phyloP scores from a whole-genome alignment of 495 filamentous ascomycete genomes.

The Neurospora cerealis region DNA sequence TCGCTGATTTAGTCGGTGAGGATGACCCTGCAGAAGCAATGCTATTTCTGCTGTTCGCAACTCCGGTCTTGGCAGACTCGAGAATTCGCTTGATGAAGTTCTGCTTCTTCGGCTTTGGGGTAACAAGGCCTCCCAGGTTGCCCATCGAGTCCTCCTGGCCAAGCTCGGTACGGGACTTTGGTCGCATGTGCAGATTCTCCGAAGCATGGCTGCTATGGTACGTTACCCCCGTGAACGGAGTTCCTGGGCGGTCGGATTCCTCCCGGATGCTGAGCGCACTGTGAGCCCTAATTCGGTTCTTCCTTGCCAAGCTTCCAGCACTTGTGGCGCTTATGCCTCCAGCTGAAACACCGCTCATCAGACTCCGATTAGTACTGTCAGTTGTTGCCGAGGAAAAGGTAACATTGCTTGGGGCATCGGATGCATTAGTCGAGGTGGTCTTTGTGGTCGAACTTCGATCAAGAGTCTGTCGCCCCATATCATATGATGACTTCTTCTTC shows the following conservation, averaged over 20 bases:
- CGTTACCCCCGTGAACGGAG: slow-evolving; percentile 64
- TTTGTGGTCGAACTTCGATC: slow-evolving; percentile 78
- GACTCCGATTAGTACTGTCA: slow-evolving; percentile 64
- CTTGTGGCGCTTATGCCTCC: slow-evolving; percentile 90
- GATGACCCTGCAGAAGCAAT: slow-evolving; percentile 54
- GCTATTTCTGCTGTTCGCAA: slow-evolving; percentile 79
- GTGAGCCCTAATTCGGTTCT: slow-evolving; percentile 43
- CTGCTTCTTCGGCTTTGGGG: slow-evolving; percentile 81
- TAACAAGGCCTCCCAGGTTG: slow-evolving; percentile 59
- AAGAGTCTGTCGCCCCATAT: slow-evolving; percentile 59
- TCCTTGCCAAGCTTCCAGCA: slow-evolving; percentile 80
- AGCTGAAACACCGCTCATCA: slow-evolving; percentile 91
- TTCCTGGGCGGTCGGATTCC: slow-evolving; percentile 51
- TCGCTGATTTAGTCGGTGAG: not conserved
- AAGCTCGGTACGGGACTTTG: slow-evolving; percentile 38
- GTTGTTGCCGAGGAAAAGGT: slow-evolving; percentile 66
- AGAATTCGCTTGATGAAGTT: slow-evolving; percentile 97
- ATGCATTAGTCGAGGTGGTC: slow-evolving; percentile 67
- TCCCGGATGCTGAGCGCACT: slow-evolving; percentile 45
- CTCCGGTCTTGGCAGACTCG: slow-evolving; percentile 86
- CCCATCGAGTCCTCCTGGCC: slow-evolving; percentile 35
- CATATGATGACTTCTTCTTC: slow-evolving; percentile 73
- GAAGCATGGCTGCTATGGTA: slow-evolving; percentile 83
- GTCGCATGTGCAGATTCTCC: slow-evolving; percentile 24
- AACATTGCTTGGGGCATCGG: slow-evolving; percentile 58